Percentiles rank a stretch among this genome's conserved stretches.
Evolutionary conservation across 306 rosid genomes (phyloP).

Genomic region (Begonia loranthoides): DNA sequence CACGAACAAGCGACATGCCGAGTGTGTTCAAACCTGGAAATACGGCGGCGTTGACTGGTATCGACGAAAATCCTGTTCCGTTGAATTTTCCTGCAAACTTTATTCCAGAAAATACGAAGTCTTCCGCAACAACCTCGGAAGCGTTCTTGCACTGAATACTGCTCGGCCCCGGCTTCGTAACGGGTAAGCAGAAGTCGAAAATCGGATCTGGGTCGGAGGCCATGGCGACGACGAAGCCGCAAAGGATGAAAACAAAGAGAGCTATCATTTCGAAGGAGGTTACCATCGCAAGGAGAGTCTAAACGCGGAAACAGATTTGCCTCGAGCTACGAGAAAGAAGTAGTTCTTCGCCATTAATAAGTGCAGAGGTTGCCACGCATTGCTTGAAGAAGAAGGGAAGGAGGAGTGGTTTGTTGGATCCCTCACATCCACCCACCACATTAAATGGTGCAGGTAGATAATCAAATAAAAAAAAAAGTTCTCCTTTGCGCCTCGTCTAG

Average conservation of each 20-base stretch:
- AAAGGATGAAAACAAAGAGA: conserved; percentile 20
- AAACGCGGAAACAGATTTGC: too few relatives aligned
- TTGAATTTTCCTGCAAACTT: conserved; percentile 47
- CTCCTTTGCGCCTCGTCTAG: too few relatives aligned
- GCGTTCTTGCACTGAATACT: conserved; percentile 54
- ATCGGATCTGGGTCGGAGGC: conserved; percentile 93
- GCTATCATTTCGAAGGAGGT: conserved; percentile 13
- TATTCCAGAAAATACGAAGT: conserved; percentile 62
- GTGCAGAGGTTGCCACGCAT: too few relatives aligned
- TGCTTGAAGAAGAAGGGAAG: too few relatives aligned
- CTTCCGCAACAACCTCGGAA: conserved; percentile 49
- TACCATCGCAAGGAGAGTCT: conserved; percentile 9
- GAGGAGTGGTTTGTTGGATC: too few relatives aligned
- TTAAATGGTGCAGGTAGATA: too few relatives aligned
- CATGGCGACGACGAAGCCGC: conserved; percentile 12
- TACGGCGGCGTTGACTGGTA: conserved; percentile 47
- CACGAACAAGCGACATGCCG: conserved; percentile 71
- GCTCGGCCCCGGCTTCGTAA: conserved; percentile 11
- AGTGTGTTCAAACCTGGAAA: conserved; percentile 91
- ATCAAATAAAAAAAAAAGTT: too few relatives aligned
- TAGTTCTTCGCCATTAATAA: too few relatives aligned
- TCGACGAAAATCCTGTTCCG: conserved; percentile 42
- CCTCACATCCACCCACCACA: too few relatives aligned
- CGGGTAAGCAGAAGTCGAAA: conserved; percentile 63
- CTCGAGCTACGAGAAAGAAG: too few relatives aligned